Conservation (phyloP, 345 rosid species). For the Populus euphratica region DNA sequence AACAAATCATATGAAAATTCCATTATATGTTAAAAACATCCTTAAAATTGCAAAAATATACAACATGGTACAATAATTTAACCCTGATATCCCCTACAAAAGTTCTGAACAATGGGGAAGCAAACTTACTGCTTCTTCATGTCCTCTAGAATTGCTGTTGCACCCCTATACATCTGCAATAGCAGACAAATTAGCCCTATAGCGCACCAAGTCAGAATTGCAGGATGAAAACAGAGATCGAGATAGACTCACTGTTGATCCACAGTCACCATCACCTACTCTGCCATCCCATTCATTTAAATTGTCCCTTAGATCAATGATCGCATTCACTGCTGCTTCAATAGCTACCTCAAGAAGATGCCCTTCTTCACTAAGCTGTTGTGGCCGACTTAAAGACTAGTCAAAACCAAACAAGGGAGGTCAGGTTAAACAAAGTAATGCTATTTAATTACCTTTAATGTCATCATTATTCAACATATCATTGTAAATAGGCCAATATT, state of each 20-base stretch:
- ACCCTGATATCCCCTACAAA: conserved; percentile 1
- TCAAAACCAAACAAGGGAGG: conserved; percentile 17
- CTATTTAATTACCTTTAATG: neutral
- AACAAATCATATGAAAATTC: neutral
- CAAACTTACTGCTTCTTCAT: conserved; percentile 66
- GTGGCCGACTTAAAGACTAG: conserved; percentile 63
- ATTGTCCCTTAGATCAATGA: conserved; percentile 56
- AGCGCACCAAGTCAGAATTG: conserved; percentile 1
- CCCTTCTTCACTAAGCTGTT: conserved; percentile 63
- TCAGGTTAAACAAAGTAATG: conserved; percentile 5
- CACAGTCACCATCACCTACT: conserved; percentile 99
- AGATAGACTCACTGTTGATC: conserved; percentile 73
- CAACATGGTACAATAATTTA: conserved; percentile 4
- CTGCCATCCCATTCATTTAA: conserved; percentile 94
- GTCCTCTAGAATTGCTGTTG: conserved; percentile 80
- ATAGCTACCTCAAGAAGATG: conserved; percentile 70
- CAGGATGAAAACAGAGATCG: neutral
- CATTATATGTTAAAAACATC: neutral
- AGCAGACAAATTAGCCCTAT: conserved; percentile 9
- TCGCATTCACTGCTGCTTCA: conserved; percentile 74
- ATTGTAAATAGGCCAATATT: neutral
- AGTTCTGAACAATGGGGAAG: conserved; percentile 3
- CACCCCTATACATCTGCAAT: conserved; percentile 81
- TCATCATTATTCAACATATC: neutral
- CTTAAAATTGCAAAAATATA: neutral